phyloP scores from a whole-genome alignment of 495 filamentous ascomycete species.

The Aspergillus taichungensis region DNA sequence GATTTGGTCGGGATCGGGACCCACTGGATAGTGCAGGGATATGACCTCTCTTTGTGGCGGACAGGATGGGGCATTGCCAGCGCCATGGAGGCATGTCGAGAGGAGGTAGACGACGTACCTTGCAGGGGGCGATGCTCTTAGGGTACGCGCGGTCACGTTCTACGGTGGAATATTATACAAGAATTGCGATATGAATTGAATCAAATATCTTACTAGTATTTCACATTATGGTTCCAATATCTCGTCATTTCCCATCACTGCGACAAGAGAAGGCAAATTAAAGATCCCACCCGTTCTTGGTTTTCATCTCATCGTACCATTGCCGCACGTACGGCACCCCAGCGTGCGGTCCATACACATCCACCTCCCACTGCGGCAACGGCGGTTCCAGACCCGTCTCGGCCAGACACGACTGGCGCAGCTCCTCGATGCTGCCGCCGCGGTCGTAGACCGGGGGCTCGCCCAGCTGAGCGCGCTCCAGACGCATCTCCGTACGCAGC shows the following conservation, averaged over 20 bases:
- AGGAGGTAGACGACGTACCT: too few relatives aligned
- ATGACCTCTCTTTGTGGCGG: too few relatives aligned
- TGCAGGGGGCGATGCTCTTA: too few relatives aligned
- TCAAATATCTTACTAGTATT: too few relatives aligned
- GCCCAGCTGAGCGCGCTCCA: conserved; percentile 6
- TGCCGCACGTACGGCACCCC: conserved; percentile 23
- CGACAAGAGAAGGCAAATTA: too few relatives aligned
- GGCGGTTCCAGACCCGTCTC: conserved; percentile 32
- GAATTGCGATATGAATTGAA: not conserved
- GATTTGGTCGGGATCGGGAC: too few relatives aligned
- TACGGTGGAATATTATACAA: not conserved
- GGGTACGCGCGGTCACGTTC: too few relatives aligned
- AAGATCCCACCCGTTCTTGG: conserved; percentile 14
- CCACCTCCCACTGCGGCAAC: conserved; percentile 27
- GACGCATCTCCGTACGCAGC: conserved; percentile 20
- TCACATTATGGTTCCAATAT: too few relatives aligned
- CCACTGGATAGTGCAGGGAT: too few relatives aligned
- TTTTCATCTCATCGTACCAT: conserved; percentile 23
- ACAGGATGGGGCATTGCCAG: too few relatives aligned
- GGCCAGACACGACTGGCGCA: conserved; percentile 22
- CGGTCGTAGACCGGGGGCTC: conserved; percentile 25
- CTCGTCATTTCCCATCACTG: too few relatives aligned
- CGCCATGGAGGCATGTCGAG: too few relatives aligned
- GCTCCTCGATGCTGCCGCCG: conserved; percentile 26
- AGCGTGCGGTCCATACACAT: conserved; percentile 27